These are phyloP conservation scores for Verticillium albo-atrum DNA, from an alignment of 2,329 filamentous ascomycete species.

Conservation along the genomic window DNA sequence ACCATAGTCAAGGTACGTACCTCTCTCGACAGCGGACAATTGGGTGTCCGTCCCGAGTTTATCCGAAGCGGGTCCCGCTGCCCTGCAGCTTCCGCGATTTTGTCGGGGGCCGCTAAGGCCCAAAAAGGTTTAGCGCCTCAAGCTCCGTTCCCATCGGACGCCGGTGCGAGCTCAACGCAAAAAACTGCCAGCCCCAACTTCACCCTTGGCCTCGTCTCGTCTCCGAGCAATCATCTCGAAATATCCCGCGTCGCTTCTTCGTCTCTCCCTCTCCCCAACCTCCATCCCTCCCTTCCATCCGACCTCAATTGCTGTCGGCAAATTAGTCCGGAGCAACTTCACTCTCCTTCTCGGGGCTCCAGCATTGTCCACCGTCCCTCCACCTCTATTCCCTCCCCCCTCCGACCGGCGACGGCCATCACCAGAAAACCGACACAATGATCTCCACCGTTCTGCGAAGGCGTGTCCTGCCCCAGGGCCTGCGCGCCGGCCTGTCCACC, in stretches of 20 bases:
- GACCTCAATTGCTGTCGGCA: slow-evolving; percentile 8
- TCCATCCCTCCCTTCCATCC: slow-evolving; percentile 13
- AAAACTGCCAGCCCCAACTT: slow-evolving; percentile 34
- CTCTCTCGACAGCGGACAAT: background rate
- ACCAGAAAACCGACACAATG: slow-evolving; percentile 36
- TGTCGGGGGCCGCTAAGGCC: slow-evolving; percentile 15
- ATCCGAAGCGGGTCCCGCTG: background rate
- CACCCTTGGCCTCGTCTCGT: background rate
- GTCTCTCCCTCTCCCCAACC: slow-evolving; percentile 5
- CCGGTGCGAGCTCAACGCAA: slow-evolving; percentile 34
- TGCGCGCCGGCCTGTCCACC: slow-evolving; percentile 46
- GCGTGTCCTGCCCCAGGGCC: slow-evolving; percentile 51
- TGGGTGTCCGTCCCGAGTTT: background rate
- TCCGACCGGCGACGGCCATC: background rate
- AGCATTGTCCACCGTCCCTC: background rate
- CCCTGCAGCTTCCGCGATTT: slow-evolving; percentile 3
- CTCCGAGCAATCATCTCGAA: slow-evolving; percentile 15
- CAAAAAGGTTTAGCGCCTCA: slow-evolving; percentile 25
- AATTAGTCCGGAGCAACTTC: background rate
- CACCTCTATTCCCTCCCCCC: slow-evolving; percentile 11
- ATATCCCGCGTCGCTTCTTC: slow-evolving; percentile 20
- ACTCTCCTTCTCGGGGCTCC: background rate
- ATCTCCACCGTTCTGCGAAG: slow-evolving; percentile 60
- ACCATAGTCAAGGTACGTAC: too few species aligned
- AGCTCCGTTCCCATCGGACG: slow-evolving; percentile 23